Conservation (phyloP, 2,329 filamentous ascomycete species). For the Claviceps pusilla region DNA sequence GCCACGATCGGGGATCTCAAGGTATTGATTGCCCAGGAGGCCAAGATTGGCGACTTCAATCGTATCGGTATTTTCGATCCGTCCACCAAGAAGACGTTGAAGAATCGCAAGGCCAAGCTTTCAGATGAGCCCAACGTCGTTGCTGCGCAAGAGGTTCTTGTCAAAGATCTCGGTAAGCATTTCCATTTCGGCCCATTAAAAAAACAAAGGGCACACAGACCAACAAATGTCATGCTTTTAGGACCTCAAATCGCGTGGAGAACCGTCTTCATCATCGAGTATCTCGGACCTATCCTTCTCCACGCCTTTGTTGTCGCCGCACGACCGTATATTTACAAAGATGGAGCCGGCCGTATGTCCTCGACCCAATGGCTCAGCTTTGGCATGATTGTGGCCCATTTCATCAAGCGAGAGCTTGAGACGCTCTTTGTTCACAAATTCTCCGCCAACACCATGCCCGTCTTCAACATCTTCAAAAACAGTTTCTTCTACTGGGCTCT, state of each 20-base stretch:
- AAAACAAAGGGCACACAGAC: not conserved
- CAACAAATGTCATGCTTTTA: conserved; percentile 19
- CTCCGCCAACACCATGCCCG: conserved; percentile 86
- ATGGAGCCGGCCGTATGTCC: conserved; percentile 36
- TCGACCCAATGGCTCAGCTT: conserved; percentile 60
- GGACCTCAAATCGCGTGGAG: conserved; percentile 83
- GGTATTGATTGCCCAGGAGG: conserved; percentile 34
- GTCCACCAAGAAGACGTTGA: conserved; percentile 45
- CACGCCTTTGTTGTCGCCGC: conserved; percentile 60
- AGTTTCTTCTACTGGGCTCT: conserved; percentile 85
- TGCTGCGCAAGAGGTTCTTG: conserved; percentile 47
- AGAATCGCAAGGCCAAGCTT: conserved; percentile 43
- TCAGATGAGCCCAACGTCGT: conserved; percentile 32
- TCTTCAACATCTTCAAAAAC: conserved; percentile 85
- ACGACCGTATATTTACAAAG: conserved; percentile 47
- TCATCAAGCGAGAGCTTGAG: conserved; percentile 88
- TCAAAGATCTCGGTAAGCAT: conserved; percentile 77
- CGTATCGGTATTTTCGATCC: conserved; percentile 49
- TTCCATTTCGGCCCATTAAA: not conserved
- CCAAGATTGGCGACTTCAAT: conserved; percentile 40
- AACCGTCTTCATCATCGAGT: conserved; percentile 90
- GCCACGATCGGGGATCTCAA: conserved; percentile 48
- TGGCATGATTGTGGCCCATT: conserved; percentile 64
- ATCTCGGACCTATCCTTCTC: conserved; percentile 79
- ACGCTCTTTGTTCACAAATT: conserved; percentile 93